Percentiles rank a stretch among this genome's conserved stretches.
phyloP scores from a whole-genome alignment of 495 filamentous ascomycete species.

The Trichocladium antarcticum region DNA sequence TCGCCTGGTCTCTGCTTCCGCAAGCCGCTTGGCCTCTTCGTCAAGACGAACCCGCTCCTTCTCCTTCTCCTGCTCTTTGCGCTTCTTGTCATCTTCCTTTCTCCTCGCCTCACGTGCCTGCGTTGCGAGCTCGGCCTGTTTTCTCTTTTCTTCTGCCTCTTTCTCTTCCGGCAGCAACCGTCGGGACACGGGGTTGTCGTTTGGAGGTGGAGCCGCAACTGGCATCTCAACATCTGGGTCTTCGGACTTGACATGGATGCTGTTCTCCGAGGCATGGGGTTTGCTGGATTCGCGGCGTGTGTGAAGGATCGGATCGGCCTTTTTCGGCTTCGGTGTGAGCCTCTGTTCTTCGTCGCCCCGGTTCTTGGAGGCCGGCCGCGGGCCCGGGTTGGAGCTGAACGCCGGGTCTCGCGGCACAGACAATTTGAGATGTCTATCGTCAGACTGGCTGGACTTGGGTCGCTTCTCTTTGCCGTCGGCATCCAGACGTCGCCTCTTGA shows the following conservation, averaged over 20 bases:
- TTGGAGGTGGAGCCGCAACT: constrained; percentile 25
- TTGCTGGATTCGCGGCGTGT: constrained; percentile 32
- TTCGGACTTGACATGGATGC: constrained; percentile 39
- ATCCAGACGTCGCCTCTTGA: constrained; percentile 42
- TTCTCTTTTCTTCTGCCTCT: constrained; percentile 41
- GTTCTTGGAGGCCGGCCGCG: constrained; percentile 17
- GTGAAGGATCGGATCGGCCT: constrained; percentile 21
- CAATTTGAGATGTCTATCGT: constrained; percentile 32
- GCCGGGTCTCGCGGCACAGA: constrained; percentile 26
- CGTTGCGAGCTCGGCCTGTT: constrained; percentile 22
- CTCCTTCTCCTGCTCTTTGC: constrained; percentile 32
- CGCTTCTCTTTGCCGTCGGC: constrained; percentile 34
- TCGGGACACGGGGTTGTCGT: constrained; percentile 28
- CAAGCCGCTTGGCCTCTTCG: constrained; percentile 20
- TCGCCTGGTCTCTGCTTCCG: constrained; percentile 29
- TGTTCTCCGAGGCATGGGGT: constrained; percentile 30
- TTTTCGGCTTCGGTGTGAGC: constrained; percentile 27
- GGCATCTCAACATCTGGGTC: constrained; percentile 39
- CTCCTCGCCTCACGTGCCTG: constrained; percentile 23
- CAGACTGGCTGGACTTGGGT: constrained; percentile 29
- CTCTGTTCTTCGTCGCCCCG: constrained; percentile 33
- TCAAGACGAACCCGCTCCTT: constrained; percentile 14
- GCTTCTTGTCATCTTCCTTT: constrained; percentile 17
- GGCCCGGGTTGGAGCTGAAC: constrained; percentile 12
- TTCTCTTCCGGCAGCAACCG: constrained; percentile 33